Evolutionary conservation across 2,329 filamentous ascomycete genomes (phyloP), one percentile per base, ranked within the genome.

Genomic region (Colletotrichum lindemuthianum): DNA sequence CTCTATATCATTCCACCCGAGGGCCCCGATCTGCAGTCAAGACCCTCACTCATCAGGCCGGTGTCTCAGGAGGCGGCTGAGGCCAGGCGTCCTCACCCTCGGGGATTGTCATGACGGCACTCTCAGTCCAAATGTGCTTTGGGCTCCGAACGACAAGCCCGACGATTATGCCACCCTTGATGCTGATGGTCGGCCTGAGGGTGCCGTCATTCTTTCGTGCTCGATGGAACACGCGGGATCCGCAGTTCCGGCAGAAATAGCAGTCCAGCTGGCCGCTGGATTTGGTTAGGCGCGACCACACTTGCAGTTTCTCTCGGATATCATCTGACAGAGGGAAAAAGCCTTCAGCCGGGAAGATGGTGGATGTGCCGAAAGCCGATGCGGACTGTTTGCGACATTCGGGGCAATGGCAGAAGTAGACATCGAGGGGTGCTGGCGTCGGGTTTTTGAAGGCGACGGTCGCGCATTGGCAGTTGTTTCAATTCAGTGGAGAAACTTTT

Each of bases 151-250:
- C 79, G 36, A 75, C 72, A 36, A 85, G 68, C 0, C 78, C 81
- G 16, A 80, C 70, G 13, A 84, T 65, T 10, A 77, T 74, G 0
- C 83, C 82, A 4, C 79, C 83, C 72, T 85, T 85, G 66, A 85
- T 71, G 16, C 75, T 79, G 8, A 84, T 63, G 0, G 75, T 79
- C 0, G 72, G 37, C 32, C 75, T 72, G 5, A 76, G 72, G 4
- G 67, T 72, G 2, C 81, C 81, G 60, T 81, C 76, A 1, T 72
- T 65, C 7, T 76, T 68, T 24, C 77, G 70, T 44, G 76, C 72
- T 48, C 79, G 78, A 66, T 85, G 83, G 33, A 84, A 70, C n/a
- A 85, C 56, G 11, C 82, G 77, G n/a, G 76, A 77, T 9, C 82
- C 82, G 69, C 81, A 83, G 3, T 66, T 70, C 16, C 73, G 74